Base-by-base conservation (phyloP, 1,284 basidiomycete genomes). In the Pascua sp. region DNA sequence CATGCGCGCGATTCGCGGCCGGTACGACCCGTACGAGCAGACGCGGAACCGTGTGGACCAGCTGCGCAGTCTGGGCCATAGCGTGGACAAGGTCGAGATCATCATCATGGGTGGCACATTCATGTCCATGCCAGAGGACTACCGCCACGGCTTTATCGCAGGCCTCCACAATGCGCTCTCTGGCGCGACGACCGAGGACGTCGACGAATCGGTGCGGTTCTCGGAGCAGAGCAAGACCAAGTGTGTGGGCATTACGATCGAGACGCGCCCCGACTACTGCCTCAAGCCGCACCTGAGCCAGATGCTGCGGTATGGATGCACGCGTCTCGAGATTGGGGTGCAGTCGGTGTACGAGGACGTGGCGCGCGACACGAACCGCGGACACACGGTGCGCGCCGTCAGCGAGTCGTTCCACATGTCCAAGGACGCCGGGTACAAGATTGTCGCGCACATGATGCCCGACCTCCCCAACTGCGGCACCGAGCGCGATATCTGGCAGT, bases 41-140 rank as follows among this genome's bases (percentile, higher is more conserved):
- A 94, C 92, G 13, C 82, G 91, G 67, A 91, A 91, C 10, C 85
- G 96, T 32, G 90, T 99, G 1, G 94, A 98, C 73, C 96, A 99
- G 74, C 80, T 99, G 52, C 90, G 93, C 73, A 88, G 87, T 71
- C 80, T 99, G 13, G 96, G 96, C 1, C 96, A 98, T 77, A 93
- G 84, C 67, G 95, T 98, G 2, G 96, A 98, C 80, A 99, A 98
- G 84, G 92, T 98, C 48, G 95, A 98, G 74, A 98, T 98, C 72
- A 98, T 98, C 64, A 83, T 98, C 67, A 99, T 99, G 95, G 96
- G 95, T 39, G 95, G 95, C 47, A 99, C 95, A 5, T 98, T 99
- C 78, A 97, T 99, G 94, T 96, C 91, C 67, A 93, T 98, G 86
- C 88, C 94, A 18, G 92, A 98, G 76, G 90, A 92, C 46, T 98